Base-by-base conservation (phyloP, 352 stramenopile genomes). In the Phytopythium aichiense region DNA sequence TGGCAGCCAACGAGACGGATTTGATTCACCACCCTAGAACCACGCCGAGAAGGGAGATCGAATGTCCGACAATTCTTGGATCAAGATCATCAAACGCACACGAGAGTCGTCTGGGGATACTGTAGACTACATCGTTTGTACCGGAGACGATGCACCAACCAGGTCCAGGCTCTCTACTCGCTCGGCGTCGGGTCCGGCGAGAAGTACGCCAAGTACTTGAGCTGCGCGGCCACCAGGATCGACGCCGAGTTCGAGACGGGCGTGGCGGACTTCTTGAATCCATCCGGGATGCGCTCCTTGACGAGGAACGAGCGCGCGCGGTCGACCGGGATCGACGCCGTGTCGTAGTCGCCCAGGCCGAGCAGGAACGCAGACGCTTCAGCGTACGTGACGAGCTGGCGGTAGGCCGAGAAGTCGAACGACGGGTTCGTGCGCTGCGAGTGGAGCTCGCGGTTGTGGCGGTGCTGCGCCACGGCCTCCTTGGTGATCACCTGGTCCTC, bases 361-460 rank as follows among this genome's bases (percentile, higher is more conserved):
- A 83, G 50, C 28, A 89, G 61, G 8, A 89, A 56, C 18, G 72
- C 69, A 0, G 78, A 70, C 6, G 80, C 72, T 23, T 91, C 82
- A 11, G 61, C 69, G 53, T 87, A 87, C 52, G 78, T 71, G 7
- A 66, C 43, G 22, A 73, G 60, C 46, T 79, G 75, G 12, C 58
- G 69, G 57, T 83, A 74, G 0, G 72, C n/a, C 42, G 67, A 70
- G 61, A 89, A 82, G 11, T 58, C 63, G 53, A 71, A 89, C 51
- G 69, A 22, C 0, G 80, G 71, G 38, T 89, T 73, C 4, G 59
- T 68, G 12, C 61, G 65, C 50, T 61, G 52, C 59, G 67, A 76
- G 42, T 88, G 52, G 0, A 33, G 30, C 56, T 87, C 79, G 38
- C 80, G 80, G n/a, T 61, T 61, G 13, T 62, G 61, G 51, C 80